Base-by-base conservation (phyloP, 176 grass and related monocot species). In the Triticum timopheevii region DNA sequence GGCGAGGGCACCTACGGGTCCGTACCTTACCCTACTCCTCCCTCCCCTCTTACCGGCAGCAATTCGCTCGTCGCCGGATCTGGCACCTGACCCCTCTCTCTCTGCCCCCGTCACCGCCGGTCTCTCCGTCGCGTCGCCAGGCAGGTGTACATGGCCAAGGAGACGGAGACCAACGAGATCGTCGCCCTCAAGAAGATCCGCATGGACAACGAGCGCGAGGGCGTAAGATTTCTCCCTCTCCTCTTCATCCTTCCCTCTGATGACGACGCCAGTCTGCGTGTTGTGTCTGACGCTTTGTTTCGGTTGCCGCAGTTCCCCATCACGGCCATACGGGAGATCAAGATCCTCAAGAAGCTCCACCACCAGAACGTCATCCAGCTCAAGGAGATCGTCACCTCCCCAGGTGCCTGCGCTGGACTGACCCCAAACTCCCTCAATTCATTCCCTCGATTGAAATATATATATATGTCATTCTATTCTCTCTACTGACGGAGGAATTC, bases 131-230 rank as follows among this genome's bases (percentile, higher is more conserved):
- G 28, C 28, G 34, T 35, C 34, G 34, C 17, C 82, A 98, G 96
- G 82, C 94, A 96, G 84, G 97, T 94, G 4, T 96, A 93, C 66
- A 98, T 96, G 97, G 97, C 97, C 65, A 95, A 86, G 82, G 97
- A 98, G 87, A 93, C 24, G 24, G 86, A 71, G 82, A 94, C 92
- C 2, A 86, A 91, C 49, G 97, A 96, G 77, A 98, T 96, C 66
- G 97, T 98, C 47, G 97, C 92, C 10, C 79, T 96, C 63, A 98
- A 96, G 90, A 98, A 98, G 88, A 98, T 98, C 86, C 89, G 94
- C 80, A 96, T 93, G 92, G 90, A 94, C 47, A 98, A 96, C 87
- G 92, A 98, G 88, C 93, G 97, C 80, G 90, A 98, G 72, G 97
- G 97, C 73, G 82, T 75, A 84, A 83, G 82, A 25, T 22, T 13